Conservation (phyloP, 805 yeast species). For the Nakazawaea ambrosiae region DNA sequence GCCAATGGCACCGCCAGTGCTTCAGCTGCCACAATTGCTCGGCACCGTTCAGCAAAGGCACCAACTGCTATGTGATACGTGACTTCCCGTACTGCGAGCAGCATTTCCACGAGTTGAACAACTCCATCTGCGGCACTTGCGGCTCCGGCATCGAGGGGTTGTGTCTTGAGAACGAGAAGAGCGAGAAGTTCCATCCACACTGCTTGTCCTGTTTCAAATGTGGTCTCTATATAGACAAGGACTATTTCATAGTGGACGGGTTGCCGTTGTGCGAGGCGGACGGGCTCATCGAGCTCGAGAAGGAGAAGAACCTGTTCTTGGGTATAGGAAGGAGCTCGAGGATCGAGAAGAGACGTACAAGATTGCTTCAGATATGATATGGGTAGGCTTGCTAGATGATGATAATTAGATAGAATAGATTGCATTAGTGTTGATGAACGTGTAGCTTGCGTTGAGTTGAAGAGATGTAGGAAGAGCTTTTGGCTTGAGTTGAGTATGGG, state of each 20-base stretch:
- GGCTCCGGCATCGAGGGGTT: slow-evolving; percentile 78
- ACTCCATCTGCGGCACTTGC: slow-evolving; percentile 69
- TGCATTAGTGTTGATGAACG: too few species aligned
- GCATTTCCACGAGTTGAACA: slow-evolving; percentile 72
- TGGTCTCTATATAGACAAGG: slow-evolving; percentile 37
- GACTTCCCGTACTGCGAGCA: slow-evolving; percentile 78
- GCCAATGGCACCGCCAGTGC: slow-evolving; percentile 92
- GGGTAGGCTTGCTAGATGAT: too few species aligned
- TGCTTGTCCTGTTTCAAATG: slow-evolving; percentile 73
- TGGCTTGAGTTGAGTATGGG: too few species aligned
- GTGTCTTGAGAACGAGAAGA: slow-evolving; percentile 72
- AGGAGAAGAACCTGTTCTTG: slow-evolving; percentile 2
- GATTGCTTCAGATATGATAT: slow-evolving; percentile 22
- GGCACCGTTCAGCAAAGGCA: slow-evolving; percentile 47
- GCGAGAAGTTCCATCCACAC: slow-evolving; percentile 64
- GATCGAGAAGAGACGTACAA: slow-evolving; percentile 25
- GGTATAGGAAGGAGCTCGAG: slow-evolving; percentile 6
- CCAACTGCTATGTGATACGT: slow-evolving; percentile 66
- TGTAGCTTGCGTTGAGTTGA: too few species aligned
- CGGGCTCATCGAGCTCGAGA: slow-evolving; percentile 18
- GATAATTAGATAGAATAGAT: too few species aligned
- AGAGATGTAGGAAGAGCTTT: too few species aligned
- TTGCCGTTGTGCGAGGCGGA: slow-evolving; percentile 44
- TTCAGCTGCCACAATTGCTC: slow-evolving; percentile 69
- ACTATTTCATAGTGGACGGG: slow-evolving; percentile 47